Conservation (phyloP, 2,329 filamentous ascomycete genomes). For the Colletotrichum trifolii region DNA sequence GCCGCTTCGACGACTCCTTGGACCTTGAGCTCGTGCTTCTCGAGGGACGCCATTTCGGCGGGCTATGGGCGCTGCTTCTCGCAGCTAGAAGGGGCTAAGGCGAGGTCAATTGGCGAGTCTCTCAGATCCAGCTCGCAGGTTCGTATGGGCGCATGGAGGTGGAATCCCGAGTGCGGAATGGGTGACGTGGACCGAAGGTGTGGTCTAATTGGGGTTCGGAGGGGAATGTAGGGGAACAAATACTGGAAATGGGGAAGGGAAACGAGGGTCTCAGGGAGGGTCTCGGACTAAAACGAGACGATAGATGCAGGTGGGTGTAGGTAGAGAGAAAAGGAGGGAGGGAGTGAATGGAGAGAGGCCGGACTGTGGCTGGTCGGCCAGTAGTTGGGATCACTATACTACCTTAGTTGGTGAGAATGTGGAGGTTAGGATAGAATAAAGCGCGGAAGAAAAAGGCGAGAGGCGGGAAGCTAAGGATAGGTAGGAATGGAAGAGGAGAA, state of each 20-base stretch:
- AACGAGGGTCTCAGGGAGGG: conserved; percentile 30
- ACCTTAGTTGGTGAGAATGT: conserved; percentile 39
- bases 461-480: conserved; percentile 35
- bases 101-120: conserved; percentile 31
- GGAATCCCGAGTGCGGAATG: conserved; percentile 2
- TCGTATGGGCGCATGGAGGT: conserved; percentile 32
- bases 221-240: conserved; percentile 14
- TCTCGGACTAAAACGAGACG: conserved; percentile 32
- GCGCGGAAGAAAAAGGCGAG: conserved; percentile 25
- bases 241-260: conserved; percentile 14
- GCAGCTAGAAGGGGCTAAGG: conserved; percentile 19
- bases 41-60: conserved; percentile 44
- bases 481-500: conserved; percentile 23
- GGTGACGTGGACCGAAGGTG: conserved; percentile 11
- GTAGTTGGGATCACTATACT: conserved; percentile 12
- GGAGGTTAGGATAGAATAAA: conserved; percentile 20
- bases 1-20: conserved; percentile 84
- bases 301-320: conserved; percentile 13
- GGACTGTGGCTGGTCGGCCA: conserved; percentile 33
- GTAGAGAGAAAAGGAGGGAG: conserved; percentile 20
- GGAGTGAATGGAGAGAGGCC: conserved; percentile 31
- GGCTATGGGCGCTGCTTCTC: conserved; percentile 26
- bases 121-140: conserved; percentile 15
- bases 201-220: conserved; percentile 12
- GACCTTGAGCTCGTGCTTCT: conserved; percentile 76